Percentiles rank a stretch among this genome's conserved stretches.
phyloP scores from a whole-genome alignment of 169 alveolate species.

The Plasmodium knowlesi region DNA sequence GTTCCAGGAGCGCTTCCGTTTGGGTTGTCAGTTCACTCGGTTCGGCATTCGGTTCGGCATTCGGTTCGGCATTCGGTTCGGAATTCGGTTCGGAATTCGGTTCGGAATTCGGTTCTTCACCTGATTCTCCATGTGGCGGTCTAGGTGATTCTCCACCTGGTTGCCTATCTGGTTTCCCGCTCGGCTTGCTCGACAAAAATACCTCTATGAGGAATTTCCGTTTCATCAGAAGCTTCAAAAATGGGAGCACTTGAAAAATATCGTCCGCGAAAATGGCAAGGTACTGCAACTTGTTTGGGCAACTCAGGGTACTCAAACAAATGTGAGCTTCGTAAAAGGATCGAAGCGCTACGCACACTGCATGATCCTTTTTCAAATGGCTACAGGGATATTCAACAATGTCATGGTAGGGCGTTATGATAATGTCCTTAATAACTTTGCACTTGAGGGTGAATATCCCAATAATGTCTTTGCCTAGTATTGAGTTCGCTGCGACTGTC shows the following conservation, averaged over 20 bases:
- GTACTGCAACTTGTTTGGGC: slow-evolving; percentile 5
- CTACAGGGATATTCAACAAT: slow-evolving; percentile 51
- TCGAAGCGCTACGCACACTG: slow-evolving; percentile 47
- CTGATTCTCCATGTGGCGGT: background rate
- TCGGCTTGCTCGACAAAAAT: slow-evolving; percentile 30
- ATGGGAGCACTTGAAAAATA: slow-evolving; percentile 38
- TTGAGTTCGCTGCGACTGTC: background rate
- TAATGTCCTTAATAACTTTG: slow-evolving; percentile 21
- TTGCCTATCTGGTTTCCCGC: background rate
- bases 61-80: background rate
- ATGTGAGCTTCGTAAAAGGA: slow-evolving; percentile 55
- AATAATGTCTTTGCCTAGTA: slow-evolving; percentile 32
- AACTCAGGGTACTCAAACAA: slow-evolving; percentile 24
- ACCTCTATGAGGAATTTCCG: slow-evolving; percentile 15
- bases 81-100: background rate
- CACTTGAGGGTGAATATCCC: slow-evolving; percentile 64
- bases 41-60: background rate
- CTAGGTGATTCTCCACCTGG: background rate
- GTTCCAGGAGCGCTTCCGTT: slow-evolving; percentile 20
- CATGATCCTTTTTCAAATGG: slow-evolving; percentile 22
- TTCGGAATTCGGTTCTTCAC: background rate
- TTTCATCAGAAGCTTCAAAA: slow-evolving; percentile 34
- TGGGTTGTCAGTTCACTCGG: background rate
- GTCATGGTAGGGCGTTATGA: slow-evolving; percentile 43
- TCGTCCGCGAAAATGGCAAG: slow-evolving; percentile 39